Base-by-base conservation (phyloP, 345 rosid genomes). In the Stellera chamaejasme region DNA sequence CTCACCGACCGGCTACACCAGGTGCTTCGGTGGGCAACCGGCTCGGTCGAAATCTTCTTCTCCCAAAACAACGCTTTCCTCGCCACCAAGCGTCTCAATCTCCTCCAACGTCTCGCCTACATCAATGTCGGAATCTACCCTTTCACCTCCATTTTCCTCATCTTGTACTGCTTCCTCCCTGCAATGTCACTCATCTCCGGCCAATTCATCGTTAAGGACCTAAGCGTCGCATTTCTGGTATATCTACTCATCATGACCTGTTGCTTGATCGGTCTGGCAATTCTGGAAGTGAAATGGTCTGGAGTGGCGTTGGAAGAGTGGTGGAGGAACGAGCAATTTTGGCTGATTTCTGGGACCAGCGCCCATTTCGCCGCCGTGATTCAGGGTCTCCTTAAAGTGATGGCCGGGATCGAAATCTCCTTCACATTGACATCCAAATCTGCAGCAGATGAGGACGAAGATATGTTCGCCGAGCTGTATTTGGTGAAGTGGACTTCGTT, bases 251-350 rank as follows among this genome's bases (percentile, higher is more conserved):
- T 56, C 2, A 87, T 84, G 27, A 84, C 92, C 1, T 16, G 79
- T 12, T 84, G 90, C 76, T 75, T 89, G 52, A 79, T 93, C 59
- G 52, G 60, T 5, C 73, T 93, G 1, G 96, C 97, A 1, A 60
- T 93, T 61, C 84, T 93, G 19, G 97, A 89, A 68, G 91, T 87
- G 60, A 84, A 76, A 45, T 93, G 99, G 96, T 73, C 96, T 0
- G 97, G 89, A 4, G 82, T 87, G 10, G 82, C 59, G 4, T 64
- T 93, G 45, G 96, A 93, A 61, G 97, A 93, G 45, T 93, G 99
- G 99, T 93, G 99, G 97, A 77, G 99, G 72, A 93, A 93, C 42
- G 97, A 93, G 60, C 96, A 93, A 60, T 93, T 87, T 69, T 89
- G 96, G 97, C 82, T 93, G 10, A 93, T 89, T 43, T 79, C 91